Evolutionary conservation across 2,329 filamentous ascomycete genomes (phyloP), one percentile per base, ranked within the genome.

Genomic region (Aureobasidium sp.): DNA sequence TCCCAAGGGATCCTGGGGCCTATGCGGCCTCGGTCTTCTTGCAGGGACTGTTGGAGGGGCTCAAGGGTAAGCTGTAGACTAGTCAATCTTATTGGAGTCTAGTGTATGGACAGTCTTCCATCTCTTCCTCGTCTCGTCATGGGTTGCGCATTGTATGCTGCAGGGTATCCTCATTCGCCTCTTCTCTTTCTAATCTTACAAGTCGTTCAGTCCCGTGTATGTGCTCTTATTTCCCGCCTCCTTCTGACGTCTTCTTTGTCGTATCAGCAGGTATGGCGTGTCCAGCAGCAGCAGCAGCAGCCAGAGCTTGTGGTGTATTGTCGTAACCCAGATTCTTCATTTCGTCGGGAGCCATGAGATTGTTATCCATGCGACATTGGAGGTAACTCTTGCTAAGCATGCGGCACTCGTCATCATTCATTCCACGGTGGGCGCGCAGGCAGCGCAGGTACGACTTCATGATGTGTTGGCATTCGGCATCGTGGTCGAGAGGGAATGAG

Each of bases 401-500:
- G 66, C 96, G 91, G 78, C 96, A 99, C 75, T 93, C 90, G 68
- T 93, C 87, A 69, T 96, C 92, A 76, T 98, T 98, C 72, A 93
- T 88, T 29, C 96, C 96, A 71, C 90, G 89, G 69, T 91, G 90
- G 69, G 88, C 91, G 77, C 95, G 96, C 77, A 99, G 91, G 79
- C 96, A 99, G 66, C 88, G 86, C 55, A 99, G 87, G 76, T 99
- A 99, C 62, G 86, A 86, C 66, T 87, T 87, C 89, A 98, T 98
- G 70, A 97, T 88, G 66, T 91, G 84, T 78, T 95, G 98, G 86
- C 96, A 99, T 83, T 99, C 96, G 75, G 94, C 94, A 78, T 97
- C 94, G 74, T 98, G 95, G 79, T 98, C 95, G 65, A 98, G 89
- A n/a, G 95, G 95, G 76, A 98, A 98, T 73, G 93, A 97, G 65